Evolutionary conservation across 768 basidiomycete genomes (phyloP), one percentile per base, ranked within the genome.

Genomic region (Boletus sensibilis): DNA sequence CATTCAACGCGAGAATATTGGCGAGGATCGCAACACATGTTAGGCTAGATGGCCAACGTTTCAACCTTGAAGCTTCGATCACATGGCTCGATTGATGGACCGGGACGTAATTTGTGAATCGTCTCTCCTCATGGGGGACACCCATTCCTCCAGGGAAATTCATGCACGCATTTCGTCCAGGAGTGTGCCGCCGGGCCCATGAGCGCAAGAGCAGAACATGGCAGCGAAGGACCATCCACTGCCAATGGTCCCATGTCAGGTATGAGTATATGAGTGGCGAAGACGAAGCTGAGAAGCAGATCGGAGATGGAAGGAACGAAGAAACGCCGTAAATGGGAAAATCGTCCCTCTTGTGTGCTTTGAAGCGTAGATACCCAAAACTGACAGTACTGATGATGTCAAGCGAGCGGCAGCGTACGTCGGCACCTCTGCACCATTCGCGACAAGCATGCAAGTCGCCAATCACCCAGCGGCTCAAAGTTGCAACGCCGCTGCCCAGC

Each of bases 231-330:
- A 42, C 49, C 55, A 54, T 63, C 58, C 39, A 49, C 52, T 42
- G 16, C 39, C 52, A 45, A 39, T 37, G 46, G 46, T 65, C 57
- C 56, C 56, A 62, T 59, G 64, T 54, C 60, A 59, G 29, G 34
- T 34, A 42, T 20, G 45, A 42, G 48, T 53, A 29, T 34, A 42
- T 20, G 45, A 42, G 48, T 53, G 55, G 44, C 56, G 59, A 64
- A 62, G 38, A 1, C 53, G 64, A 64, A 64, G 59, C 27, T 4
- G 43, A 64, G 64, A 65, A 66, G 64, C 53, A 53, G 55, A 67
- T 67, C 65, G 54, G 62, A 64, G 57, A 61, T 57, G 59, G 62
- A 64, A 55, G 65, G 31, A 13, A 54, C n/a, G 18, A 59, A 45
- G 61, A 50, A 34, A 52, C 52, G 4, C 43, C 50, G 27, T 38